Percentiles rank a stretch among this genome's conserved stretches.
Conservation (phyloP, 2,329 filamentous ascomycete genomes). For the Cladosporium sp. region DNA sequence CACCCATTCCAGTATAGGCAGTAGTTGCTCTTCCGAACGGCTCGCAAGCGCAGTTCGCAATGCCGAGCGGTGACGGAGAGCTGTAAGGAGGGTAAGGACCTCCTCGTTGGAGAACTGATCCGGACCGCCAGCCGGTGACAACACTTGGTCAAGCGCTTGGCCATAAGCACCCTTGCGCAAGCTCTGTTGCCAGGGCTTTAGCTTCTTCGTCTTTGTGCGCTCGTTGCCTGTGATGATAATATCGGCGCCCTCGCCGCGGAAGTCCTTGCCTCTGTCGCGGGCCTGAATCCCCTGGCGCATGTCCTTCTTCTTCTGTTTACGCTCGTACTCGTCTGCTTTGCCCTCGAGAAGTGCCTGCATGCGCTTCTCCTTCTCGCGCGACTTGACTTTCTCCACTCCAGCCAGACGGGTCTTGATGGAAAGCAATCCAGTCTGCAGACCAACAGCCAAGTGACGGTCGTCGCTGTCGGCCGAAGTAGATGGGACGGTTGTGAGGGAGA, state of each 20-base stretch:
- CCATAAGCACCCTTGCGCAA: constrained; percentile 77
- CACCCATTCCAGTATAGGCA: constrained; percentile 83
- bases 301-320: constrained; percentile 64
- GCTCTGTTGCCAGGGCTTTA: constrained; percentile 76
- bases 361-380: constrained; percentile 76
- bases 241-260: constrained; percentile 80
- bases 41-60: constrained; percentile 77
- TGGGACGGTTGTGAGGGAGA: constrained; percentile 77
- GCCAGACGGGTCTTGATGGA: constrained; percentile 87
- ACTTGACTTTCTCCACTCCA: constrained; percentile 74
- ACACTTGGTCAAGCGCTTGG: constrained; percentile 75
- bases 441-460: constrained; percentile 91
- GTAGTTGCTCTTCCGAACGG: constrained; percentile 77
- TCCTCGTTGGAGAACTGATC: constrained; percentile 37
- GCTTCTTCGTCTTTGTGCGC: constrained; percentile 60
- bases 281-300: constrained; percentile 63
- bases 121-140: constrained; percentile 44
- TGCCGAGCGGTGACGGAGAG: constrained; percentile 84
- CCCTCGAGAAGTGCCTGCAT: constrained; percentile 82
- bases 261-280: constrained; percentile 68
- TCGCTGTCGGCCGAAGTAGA: constrained; percentile 64
- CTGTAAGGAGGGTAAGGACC: constrained; percentile 75
- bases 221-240: constrained; percentile 83
- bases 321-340: constrained; percentile 75
- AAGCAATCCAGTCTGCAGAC: constrained; percentile 91